Base-by-base conservation (phyloP, 179 eudicot genomes). In the Heliamphora pulchella region DNA sequence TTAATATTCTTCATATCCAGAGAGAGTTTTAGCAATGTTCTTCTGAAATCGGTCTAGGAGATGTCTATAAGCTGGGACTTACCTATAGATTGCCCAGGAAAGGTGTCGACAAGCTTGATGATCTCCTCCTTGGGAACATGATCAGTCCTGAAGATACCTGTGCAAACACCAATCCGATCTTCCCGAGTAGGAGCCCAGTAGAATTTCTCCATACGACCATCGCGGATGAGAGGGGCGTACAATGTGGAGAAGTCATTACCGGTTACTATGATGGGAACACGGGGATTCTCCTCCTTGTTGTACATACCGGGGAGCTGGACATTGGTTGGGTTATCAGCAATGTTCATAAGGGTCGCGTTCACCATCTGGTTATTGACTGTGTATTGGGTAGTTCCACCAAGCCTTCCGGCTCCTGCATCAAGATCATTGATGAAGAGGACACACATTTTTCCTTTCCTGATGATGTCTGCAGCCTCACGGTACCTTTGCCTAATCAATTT, bases 121-220 rank as follows among this genome's bases (percentile, higher is more conserved):
- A 92, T 76, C 63, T 88, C 89, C 8, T 86, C 85, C 2, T 0
- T 31, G 2, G 93, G 86, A 44, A 92, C 84, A 50, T 87, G 82
- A 63, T 93, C 97, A 0, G 86, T 86, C 81, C 79, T 63, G 86
- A 93, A 93, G 59, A 93, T 93, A 65, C 97, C 97, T 2, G 81
- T 79, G 75, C 90, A 86, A 3, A 93, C 95, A 72, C 97, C 97
- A 63, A 93, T 91, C 72, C 97, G 89, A 81, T 93, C 97, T 83
- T 93, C 97, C 58, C 95, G 84, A 3, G 93, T 93, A 41, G 97
- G 97, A 1, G 97, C 93, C 97, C 97, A 93, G 85, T 93, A 93
- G 88, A 92, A 93, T 82, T 93, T 93, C 87, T 93, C 97, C 97
- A 93, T 93, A 82, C 97, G 96, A 50, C 97, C 97, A 82, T 93